Conservation (phyloP, 176 grass and related monocot species). For the Rhynchospora breviuscula region DNA sequence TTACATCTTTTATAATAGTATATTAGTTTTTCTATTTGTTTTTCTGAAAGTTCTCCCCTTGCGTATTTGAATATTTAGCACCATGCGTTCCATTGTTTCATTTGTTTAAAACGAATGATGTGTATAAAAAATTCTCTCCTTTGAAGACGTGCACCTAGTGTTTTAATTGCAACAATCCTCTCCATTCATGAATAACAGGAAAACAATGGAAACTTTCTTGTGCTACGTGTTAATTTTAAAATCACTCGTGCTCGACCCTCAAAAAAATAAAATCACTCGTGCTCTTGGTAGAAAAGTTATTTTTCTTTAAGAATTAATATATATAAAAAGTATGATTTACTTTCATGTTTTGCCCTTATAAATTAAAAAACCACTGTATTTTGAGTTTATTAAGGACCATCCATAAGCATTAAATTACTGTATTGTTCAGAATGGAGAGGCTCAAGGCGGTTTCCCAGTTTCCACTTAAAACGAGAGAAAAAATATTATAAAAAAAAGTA, state of each 20-base stretch:
- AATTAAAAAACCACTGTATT: too few species aligned
- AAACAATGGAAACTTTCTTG: not conserved
- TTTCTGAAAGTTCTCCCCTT: not conserved
- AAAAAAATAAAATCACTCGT: too few species aligned
- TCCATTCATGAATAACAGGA: not conserved
- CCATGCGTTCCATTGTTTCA: not conserved
- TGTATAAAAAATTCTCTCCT: not conserved
- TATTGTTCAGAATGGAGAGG: not conserved
- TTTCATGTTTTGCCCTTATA: not conserved
- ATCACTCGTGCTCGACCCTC: too few species aligned
- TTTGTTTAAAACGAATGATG: not conserved
- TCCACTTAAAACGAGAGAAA: not conserved
- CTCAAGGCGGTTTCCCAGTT: not conserved
- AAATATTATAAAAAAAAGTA: not conserved
- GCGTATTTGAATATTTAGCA: not conserved
- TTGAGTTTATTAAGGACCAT: not conserved
- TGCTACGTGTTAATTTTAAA: too few species aligned
- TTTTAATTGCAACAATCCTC: not conserved
- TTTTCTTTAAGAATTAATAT: not conserved
- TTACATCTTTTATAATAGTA: not conserved
- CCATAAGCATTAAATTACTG: not conserved
- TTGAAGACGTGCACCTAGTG: constrained; percentile 1
- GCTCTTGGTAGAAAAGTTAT: too few species aligned
- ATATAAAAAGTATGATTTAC: not conserved
- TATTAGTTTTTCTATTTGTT: not conserved